Percentiles rank a stretch among this genome's conserved stretches.
Evolutionary conservation across 1,284 basidiomycete genomes (phyloP).

Genomic region (Moesziomyces sp.): DNA sequence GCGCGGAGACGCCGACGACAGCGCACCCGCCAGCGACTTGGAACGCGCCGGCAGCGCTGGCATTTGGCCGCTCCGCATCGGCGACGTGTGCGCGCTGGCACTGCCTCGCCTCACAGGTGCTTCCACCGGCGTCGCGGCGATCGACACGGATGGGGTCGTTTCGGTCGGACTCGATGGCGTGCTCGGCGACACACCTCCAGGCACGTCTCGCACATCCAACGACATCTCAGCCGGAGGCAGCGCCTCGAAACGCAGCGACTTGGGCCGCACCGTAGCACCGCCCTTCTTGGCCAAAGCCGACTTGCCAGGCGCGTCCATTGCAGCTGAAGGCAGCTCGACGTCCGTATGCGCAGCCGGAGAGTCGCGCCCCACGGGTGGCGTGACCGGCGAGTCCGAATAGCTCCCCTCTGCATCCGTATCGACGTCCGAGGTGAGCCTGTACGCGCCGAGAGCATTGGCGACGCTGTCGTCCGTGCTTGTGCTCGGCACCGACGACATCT

Average conservation of each 20-base stretch:
- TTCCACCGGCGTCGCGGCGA: not conserved
- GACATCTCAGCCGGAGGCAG: conserved; percentile 19
- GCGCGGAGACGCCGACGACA: conserved; percentile 25
- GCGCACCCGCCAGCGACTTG: conserved; percentile 24
- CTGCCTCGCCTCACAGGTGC: conserved; percentile 16
- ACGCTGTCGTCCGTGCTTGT: conserved; percentile 40
- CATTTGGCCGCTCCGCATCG: conserved; percentile 14
- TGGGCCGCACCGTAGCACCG: conserved; percentile 21
- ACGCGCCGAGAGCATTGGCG: conserved; percentile 12
- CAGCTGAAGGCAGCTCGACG: conserved; percentile 2
- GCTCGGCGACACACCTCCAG: conserved; percentile 14
- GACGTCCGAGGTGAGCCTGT: conserved; percentile 13
- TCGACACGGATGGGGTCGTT: not conserved
- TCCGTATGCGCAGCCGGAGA: conserved; percentile 5
- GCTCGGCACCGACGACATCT: conserved; percentile 36
- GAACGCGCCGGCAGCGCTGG: conserved; percentile 30
- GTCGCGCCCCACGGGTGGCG: conserved; percentile 19
- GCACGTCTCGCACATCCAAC: not conserved
- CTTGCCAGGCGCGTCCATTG: conserved; percentile 2
- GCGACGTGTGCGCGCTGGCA: conserved; percentile 23
- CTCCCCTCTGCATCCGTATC: conserved; percentile 25
- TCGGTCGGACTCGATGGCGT: conserved; percentile 12
- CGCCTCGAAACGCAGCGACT: conserved; percentile 45
- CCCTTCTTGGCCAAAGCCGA: conserved; percentile 26
- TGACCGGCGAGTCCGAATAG: conserved; percentile 29